These are phyloP conservation scores for Coemansia sp. DNA, from an alignment of 192 early-diverging fungal species.

Conservation along the genomic window DNA sequence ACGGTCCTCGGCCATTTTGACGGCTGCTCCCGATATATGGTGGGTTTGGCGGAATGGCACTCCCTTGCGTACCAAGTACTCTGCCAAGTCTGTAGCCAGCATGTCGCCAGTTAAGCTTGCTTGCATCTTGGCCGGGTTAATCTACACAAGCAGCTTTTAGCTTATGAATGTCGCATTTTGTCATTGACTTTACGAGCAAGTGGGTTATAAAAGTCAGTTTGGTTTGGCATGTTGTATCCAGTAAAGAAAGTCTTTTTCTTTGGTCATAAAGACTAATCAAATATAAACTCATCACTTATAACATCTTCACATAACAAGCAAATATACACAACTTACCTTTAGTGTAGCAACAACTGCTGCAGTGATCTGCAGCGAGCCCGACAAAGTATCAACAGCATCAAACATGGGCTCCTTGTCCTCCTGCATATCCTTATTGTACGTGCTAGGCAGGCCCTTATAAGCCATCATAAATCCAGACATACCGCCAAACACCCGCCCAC, in stretches of 20 bases:
- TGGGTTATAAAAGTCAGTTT: too few species aligned
- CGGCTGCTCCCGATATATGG: conserved; percentile 95
- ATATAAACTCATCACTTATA: conserved; percentile 23
- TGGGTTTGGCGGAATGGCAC: conserved; percentile 99
- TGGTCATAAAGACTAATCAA: conserved; percentile 56
- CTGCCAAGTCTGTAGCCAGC: conserved; percentile 97
- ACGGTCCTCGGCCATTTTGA: conserved; percentile 88
- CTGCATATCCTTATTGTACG: conserved; percentile 99
- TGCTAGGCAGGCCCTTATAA: conserved; percentile 93
- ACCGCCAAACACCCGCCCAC: conserved; percentile 93
- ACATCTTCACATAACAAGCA: not conserved
- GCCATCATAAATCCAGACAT: conserved; percentile 98
- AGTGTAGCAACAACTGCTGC: conserved; percentile 90
- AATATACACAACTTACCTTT: conserved; percentile 45
- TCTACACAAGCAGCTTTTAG: conserved; percentile 36
- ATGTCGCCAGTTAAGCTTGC: conserved; percentile 81
- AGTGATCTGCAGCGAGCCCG: conserved; percentile 89
- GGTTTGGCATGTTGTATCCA: conserved; percentile 32
- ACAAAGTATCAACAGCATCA: conserved; percentile 86
- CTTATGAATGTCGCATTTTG: too few species aligned
- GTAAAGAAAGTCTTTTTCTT: conserved; percentile 5
- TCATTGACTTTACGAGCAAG: too few species aligned
- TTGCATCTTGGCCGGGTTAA: conserved; percentile 82
- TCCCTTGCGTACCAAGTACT: conserved; percentile 97
- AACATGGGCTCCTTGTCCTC: conserved; percentile 99